phyloP scores from a whole-genome alignment of 2,329 filamentous ascomycete genomes.

The Colletotrichum falcatum region DNA sequence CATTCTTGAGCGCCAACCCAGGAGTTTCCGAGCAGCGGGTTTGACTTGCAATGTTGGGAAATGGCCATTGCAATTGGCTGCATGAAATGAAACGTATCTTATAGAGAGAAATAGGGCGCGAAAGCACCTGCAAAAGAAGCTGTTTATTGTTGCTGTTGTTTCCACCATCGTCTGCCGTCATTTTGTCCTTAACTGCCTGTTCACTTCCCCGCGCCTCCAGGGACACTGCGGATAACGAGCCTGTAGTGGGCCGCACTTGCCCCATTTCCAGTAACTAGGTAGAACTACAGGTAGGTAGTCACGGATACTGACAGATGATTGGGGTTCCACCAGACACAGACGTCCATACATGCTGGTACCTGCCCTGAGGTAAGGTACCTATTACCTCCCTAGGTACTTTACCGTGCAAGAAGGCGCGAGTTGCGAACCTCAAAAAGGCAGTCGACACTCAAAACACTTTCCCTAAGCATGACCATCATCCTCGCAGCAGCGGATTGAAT shows the following conservation, averaged over 20 bases:
- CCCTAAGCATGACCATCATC: neutral
- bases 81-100: constrained; percentile 41
- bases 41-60: constrained; percentile 32
- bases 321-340: neutral
- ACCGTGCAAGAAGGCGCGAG: neutral
- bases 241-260: constrained; percentile 1
- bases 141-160: neutral
- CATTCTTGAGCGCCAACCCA: constrained; percentile 31
- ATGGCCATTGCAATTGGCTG: constrained; percentile 29
- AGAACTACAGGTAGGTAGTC: neutral
- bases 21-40: constrained; percentile 39
- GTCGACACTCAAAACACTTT: neutral
- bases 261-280: neutral
- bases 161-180: too few relatives aligned
- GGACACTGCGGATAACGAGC: neutral
- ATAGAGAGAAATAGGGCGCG: constrained; percentile 22
- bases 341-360: neutral
- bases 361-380: constrained; percentile 1
- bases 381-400: too few relatives aligned
- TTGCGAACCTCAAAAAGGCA: constrained; percentile 10
- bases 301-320: neutral
- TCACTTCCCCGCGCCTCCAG: neutral
- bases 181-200: neutral
- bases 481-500: neutral
- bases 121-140: constrained; percentile 25